Evolutionary conservation across 2,329 filamentous ascomycete genomes (phyloP).

Genomic region (Epichloe festucae): DNA sequence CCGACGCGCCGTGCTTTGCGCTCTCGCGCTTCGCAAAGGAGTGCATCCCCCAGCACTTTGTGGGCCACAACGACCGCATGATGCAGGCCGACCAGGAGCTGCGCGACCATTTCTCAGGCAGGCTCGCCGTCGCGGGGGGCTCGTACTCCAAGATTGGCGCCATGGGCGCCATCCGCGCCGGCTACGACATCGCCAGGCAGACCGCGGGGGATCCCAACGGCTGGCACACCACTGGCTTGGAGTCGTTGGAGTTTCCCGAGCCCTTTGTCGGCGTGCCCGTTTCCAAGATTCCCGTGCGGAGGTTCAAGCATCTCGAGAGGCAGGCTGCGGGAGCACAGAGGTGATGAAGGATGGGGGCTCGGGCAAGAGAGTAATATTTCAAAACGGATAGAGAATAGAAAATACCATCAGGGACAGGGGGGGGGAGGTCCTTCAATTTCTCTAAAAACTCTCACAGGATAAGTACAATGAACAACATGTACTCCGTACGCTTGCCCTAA

Average conservation of each 20-base stretch:
- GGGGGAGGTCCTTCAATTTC: no score
- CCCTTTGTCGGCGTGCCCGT: slow-evolving; percentile 15
- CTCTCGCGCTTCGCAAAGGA: slow-evolving; percentile 46
- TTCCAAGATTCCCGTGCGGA: slow-evolving; percentile 15
- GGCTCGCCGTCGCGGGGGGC: slow-evolving; percentile 49
- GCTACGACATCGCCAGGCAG: slow-evolving; percentile 17
- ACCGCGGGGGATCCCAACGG: slow-evolving; percentile 7
- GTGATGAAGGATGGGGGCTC: not conserved
- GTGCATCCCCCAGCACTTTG: slow-evolving; percentile 82
- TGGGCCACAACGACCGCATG: slow-evolving; percentile 61
- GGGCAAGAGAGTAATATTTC: not conserved
- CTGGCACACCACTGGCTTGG: slow-evolving; percentile 18
- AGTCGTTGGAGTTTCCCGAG: slow-evolving; percentile 12
- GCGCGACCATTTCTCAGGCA: slow-evolving; percentile 41
- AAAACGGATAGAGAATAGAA: not conserved
- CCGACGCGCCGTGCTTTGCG: slow-evolving; percentile 44
- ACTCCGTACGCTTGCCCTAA: no score
- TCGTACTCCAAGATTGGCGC: slow-evolving; percentile 41
- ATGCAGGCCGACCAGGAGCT: slow-evolving; percentile 42
- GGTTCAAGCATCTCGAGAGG: slow-evolving; percentile 7
- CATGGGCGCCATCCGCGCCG: slow-evolving; percentile 36
- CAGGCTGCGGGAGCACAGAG: not conserved
- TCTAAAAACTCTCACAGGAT: no score
- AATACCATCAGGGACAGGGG: not conserved
- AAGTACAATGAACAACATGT: no score